A percentile compares a stretch with the other conserved stretches of the same genome.
Evolutionary conservation across 805 yeast species (phyloP).

Genomic region (Wickerhamomyces canadensis): DNA sequence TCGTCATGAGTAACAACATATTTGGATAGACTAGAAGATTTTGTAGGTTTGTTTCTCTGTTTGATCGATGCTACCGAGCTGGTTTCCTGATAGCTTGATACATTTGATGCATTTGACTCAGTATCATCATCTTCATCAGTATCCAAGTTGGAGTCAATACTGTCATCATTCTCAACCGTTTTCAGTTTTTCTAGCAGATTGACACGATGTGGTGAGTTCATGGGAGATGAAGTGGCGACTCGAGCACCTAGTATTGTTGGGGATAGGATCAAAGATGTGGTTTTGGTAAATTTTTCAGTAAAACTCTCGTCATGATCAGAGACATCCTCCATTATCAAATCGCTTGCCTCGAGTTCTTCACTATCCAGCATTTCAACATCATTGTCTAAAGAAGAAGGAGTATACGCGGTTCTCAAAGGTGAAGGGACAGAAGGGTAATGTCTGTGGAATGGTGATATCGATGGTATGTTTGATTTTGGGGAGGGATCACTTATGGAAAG

Average conservation of each 20-base stretch:
- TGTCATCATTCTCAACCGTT: slow-evolving; percentile 4
- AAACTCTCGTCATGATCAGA: slow-evolving; percentile 6
- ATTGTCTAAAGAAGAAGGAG: neutral
- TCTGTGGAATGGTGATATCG: neutral
- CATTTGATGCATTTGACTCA: too few relatives aligned
- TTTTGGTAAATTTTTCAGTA: slow-evolving; percentile 1
- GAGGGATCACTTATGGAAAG: neutral
- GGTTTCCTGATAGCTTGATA: neutral
- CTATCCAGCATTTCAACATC: slow-evolving; percentile 23
- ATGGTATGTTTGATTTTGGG: neutral
- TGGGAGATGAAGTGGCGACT: slow-evolving; percentile 15
- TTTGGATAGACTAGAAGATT: slow-evolving; percentile 12
- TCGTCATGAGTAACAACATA: slow-evolving; percentile 9
- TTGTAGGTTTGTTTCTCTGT: slow-evolving; percentile 8
- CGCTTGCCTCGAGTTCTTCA: slow-evolving; percentile 12
- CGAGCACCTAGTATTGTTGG: slow-evolving; percentile 25
- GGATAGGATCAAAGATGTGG: slow-evolving; percentile 9
- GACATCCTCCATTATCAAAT: slow-evolving; percentile 9
- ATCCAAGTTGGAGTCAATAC: neutral
- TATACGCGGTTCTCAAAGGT: neutral
- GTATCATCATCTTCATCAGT: slow-evolving; percentile 4
- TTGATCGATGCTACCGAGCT: slow-evolving; percentile 2
- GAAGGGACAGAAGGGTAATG: neutral
- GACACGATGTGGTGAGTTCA: slow-evolving; percentile 8
- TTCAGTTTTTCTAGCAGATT: slow-evolving; percentile 6